Evolutionary conservation across 768 basidiomycete genomes (phyloP).

Genomic region (Sporobolomyces phaffii): DNA sequence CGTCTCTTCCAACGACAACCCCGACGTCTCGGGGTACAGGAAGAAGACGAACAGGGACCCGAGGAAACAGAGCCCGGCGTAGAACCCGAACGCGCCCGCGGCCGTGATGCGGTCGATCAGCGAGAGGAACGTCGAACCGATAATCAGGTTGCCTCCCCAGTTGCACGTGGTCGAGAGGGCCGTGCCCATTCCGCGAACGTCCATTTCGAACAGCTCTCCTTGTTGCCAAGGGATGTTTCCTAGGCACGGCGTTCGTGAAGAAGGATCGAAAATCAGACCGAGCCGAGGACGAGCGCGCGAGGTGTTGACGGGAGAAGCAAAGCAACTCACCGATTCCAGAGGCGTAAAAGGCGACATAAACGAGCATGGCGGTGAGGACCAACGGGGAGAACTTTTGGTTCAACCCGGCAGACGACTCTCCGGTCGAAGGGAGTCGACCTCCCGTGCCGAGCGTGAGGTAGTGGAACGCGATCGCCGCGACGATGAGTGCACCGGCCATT

Average conservation of each 20-base stretch:
- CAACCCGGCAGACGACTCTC: slow-evolving; percentile 50
- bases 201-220: slow-evolving; percentile 72
- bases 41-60: slow-evolving; percentile 60
- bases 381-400: slow-evolving; percentile 55
- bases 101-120: slow-evolving; percentile 55
- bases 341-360: slow-evolving; percentile 76
- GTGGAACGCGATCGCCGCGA: slow-evolving; percentile 45
- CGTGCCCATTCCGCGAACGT: slow-evolving; percentile 67
- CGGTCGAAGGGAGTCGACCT: slow-evolving; percentile 57
- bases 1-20: slow-evolving; percentile 50
- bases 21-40: slow-evolving; percentile 76
- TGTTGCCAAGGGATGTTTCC: slow-evolving; percentile 65
- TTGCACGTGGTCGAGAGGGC: slow-evolving; percentile 69
- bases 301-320: no score
- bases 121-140: slow-evolving; percentile 71
- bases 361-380: slow-evolving; percentile 72
- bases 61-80: slow-evolving; percentile 39
- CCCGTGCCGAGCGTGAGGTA: slow-evolving; percentile 59
- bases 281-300: neutral
- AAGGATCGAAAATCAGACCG: neutral
- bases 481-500: slow-evolving; percentile 61
- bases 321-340: slow-evolving; percentile 34
- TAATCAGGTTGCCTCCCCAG: slow-evolving; percentile 66
- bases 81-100: slow-evolving; percentile 41
- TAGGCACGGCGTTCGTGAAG: neutral